These are phyloP conservation scores for Lolium perenne DNA, from an alignment of 176 grass and related monocot species.

Conservation along the genomic window DNA sequence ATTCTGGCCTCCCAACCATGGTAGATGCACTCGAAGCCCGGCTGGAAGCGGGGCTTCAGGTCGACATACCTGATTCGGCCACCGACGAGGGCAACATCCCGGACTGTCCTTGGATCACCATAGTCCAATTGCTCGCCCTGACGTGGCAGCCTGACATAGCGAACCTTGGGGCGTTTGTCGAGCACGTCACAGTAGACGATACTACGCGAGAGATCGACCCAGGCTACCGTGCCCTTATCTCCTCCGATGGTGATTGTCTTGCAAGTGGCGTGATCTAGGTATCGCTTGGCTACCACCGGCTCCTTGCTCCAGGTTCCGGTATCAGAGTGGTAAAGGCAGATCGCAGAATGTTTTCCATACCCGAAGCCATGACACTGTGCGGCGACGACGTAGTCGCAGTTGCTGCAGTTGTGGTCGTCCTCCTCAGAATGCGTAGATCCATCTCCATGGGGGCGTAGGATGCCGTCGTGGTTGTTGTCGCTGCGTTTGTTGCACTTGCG, in stretches of 20 bases:
- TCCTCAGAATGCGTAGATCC: neutral
- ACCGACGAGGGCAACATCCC: neutral
- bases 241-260: slow-evolving; percentile 7
- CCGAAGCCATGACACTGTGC: neutral
- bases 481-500: neutral
- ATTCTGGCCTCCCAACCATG: neutral
- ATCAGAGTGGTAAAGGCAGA: neutral
- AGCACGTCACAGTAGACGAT: slow-evolving; percentile 27
- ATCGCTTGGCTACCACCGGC: neutral
- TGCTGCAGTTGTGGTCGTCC: neutral
- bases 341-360: neutral
- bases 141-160: neutral
- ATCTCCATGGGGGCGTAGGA: neutral
- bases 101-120: neutral
- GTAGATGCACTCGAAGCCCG: neutral
- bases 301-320: neutral
- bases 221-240: neutral
- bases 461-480: neutral
- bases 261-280: neutral
- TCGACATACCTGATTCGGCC: neutral
- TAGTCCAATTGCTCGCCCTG: too few relatives aligned
- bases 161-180: neutral
- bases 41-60: neutral
- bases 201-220: neutral
- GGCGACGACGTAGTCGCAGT: neutral